Evolutionary conservation across 2,329 filamentous ascomycete genomes (phyloP).

Genomic region (Fusarium luffae): DNA sequence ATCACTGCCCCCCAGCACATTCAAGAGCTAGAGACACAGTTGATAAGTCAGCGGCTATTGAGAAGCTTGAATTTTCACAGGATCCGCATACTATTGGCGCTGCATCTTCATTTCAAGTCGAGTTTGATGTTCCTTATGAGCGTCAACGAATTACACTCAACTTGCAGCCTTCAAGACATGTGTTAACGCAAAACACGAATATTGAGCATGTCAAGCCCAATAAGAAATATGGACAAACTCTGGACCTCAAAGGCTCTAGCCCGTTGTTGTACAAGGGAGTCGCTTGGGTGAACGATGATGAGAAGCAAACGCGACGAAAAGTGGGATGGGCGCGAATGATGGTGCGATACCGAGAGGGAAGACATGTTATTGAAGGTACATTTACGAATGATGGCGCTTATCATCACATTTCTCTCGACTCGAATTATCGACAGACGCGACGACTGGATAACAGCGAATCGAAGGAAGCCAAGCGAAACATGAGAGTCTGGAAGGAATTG

Average conservation of each 20-base stretch:
- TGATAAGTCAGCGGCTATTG: conserved; percentile 10
- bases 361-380: conserved; percentile 28
- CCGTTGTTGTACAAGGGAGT: conserved; percentile 29
- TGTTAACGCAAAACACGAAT: conserved; percentile 23
- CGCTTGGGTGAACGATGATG: background rate
- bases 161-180: conserved; percentile 20
- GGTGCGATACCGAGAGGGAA: conserved; percentile 4
- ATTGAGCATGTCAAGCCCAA: conserved; percentile 17
- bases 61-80: conserved; percentile 17
- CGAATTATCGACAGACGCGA: conserved; percentile 15
- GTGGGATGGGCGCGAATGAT: conserved; percentile 34
- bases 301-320: conserved; percentile 1
- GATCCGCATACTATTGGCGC: conserved; percentile 6
- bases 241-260: background rate
- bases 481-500: conserved; percentile 34
- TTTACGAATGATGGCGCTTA: conserved; percentile 29
- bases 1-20: background rate
- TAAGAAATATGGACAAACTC: background rate
- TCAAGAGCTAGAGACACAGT: conserved; percentile 8
- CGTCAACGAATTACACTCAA: conserved; percentile 14
- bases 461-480: background rate
- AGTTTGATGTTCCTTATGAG: conserved; percentile 18
- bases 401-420: conserved; percentile 33
- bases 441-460: rapidly evolving
- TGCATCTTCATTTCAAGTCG: conserved; percentile 25